Conservation (phyloP, 305 asterid species). For the Fraxinus greggii region DNA sequence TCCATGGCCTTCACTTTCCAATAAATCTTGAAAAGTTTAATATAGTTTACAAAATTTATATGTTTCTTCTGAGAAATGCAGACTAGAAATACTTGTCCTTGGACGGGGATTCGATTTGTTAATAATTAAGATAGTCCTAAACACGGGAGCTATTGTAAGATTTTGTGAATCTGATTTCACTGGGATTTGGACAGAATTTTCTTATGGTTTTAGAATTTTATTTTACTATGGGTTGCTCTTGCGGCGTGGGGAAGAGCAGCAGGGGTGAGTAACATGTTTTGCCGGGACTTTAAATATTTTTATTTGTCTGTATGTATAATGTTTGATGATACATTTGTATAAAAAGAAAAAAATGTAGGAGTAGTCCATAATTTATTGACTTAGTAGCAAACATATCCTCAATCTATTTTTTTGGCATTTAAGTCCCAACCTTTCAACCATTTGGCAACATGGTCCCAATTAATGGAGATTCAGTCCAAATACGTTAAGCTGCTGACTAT, state of each 20-base stretch:
- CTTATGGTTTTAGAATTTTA: conserved; percentile 15
- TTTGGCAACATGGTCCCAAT: background rate
- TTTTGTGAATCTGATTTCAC: conserved; percentile 20
- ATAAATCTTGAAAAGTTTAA: conserved; percentile 28
- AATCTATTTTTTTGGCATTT: background rate
- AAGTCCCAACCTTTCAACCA: background rate
- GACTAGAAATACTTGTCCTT: background rate
- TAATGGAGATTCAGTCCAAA: background rate
- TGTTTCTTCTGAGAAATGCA: background rate
- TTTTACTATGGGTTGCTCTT: background rate
- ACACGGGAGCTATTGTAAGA: background rate
- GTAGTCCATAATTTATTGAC: background rate
- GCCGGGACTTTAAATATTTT: conserved; percentile 31
- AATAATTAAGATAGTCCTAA: background rate
- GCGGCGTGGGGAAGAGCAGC: background rate
- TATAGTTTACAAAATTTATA: background rate
- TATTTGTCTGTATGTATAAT: conserved; percentile 4
- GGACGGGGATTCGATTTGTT: background rate
- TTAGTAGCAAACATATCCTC: background rate
- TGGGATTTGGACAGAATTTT: background rate
- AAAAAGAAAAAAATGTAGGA: background rate
- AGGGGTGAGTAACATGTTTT: background rate
- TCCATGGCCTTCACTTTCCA: conserved; percentile 36
- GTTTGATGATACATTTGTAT: background rate
- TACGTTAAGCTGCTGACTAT: background rate